These are phyloP conservation scores for Debaryomycetaceae sp. DNA, from an alignment of 1,139 yeast species.

Conservation along the genomic window DNA sequence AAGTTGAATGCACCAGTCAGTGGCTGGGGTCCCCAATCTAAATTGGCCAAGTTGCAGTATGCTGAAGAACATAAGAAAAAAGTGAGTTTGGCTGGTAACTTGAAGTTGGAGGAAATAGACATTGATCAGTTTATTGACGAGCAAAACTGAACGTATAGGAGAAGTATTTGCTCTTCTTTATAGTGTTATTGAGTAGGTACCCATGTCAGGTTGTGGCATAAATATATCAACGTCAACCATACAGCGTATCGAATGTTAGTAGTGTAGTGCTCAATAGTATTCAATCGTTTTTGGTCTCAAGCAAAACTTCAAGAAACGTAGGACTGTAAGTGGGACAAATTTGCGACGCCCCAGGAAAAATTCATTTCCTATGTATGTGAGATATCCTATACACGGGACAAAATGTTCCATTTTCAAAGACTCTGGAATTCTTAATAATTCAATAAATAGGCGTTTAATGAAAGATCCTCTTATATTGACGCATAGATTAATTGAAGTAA, in stretches of 20 bases:
- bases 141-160: constrained; percentile 42
- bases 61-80: constrained; percentile 42
- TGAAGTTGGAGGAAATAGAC: constrained; percentile 64
- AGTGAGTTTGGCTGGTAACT: constrained; percentile 59
- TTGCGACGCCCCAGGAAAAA: background rate
- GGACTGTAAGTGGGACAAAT: background rate
- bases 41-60: constrained; percentile 48
- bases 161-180: background rate
- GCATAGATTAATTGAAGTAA: too few relatives aligned
- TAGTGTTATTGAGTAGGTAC: background rate
- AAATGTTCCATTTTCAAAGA: background rate
- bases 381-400: constrained; percentile 1
- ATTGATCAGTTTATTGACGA: constrained; percentile 63
- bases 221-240: too few relatives aligned
- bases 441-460: too few relatives aligned
- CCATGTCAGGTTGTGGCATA: too few relatives aligned
- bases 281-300: background rate
- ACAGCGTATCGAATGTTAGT: background rate
- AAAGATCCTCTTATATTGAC: too few relatives aligned
- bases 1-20: constrained; percentile 63
- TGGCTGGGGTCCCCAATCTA: constrained; percentile 67
- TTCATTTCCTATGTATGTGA: background rate
- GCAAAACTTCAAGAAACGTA: background rate
- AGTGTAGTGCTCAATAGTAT: background rate
- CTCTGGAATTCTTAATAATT: background rate